Evolutionary conservation across 441 rosid genomes (phyloP), one percentile per base, ranked within the genome.

Genomic region (Capsella rubella): DNA sequence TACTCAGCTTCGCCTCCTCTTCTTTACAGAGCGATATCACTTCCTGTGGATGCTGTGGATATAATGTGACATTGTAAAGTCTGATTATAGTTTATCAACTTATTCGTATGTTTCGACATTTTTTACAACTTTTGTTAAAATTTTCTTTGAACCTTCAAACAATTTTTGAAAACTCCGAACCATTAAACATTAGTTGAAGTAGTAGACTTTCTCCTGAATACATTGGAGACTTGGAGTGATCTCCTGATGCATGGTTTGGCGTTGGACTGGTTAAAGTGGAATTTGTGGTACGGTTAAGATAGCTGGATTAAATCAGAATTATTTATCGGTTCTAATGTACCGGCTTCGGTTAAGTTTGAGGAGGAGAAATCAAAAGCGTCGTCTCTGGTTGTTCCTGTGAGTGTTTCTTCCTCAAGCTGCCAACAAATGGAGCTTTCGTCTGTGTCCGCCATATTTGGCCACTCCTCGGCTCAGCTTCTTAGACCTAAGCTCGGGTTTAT

Each of bases 11-110:
- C 92, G 13, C 89, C 87, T 4, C 82, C 80, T 31, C 80, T 87
- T 43, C 89, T 93, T 60, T 85, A 83, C 37, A 77, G 96, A 63
- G 86, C 98, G 27, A 83, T 90, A 40, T 91, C 98, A 16, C 96
- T 93, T 56, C 95, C 97, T 1, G 95, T 91, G 5, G 97, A 91
- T 71, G 88, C 94, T 7, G 82, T 90, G 46, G 91, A 91, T 75
- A 82, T 32, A 6, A 32, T 91, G 43, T 93, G 77, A 79, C 21
- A 27, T 25, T 73, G 71, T 63, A 43, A 64, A 74, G 53, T 55
- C 32, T 52, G 51, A 53, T 64, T 14, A 60, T 13, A 39, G 21
- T 61, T 21, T 4, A 42, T 60, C 8, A 40, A 21, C 42, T 18
- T 28, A n/a, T 53, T 43, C 42, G 18, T 73, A 57, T 47, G 62